Percentiles rank a stretch among this genome's conserved stretches.
phyloP scores from a whole-genome alignment of 176 grass and related monocot species.

The Carex myosuroides region DNA sequence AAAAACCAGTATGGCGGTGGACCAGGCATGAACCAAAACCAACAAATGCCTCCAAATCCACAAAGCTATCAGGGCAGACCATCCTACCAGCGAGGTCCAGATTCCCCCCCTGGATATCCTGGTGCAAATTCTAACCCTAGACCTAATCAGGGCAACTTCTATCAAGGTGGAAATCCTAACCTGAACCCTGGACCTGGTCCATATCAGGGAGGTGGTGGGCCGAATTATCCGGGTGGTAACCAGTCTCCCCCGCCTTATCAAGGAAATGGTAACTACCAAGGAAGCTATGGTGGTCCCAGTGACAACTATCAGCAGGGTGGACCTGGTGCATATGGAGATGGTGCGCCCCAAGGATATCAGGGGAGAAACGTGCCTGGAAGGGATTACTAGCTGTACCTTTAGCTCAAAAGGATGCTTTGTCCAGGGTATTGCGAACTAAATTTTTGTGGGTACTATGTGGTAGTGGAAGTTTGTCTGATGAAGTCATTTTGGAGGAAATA shows the following conservation, averaged over 20 bases:
- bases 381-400: slow-evolving; percentile 35
- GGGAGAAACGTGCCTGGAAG: slow-evolving; percentile 44
- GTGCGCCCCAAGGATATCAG: slow-evolving; percentile 10
- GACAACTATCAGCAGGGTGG: slow-evolving; percentile 16
- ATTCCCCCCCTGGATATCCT: slow-evolving; percentile 10
- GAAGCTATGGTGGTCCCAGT: slow-evolving; percentile 13
- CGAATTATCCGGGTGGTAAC: slow-evolving; percentile 29
- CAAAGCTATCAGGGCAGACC: slow-evolving; percentile 3
- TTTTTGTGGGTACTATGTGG: not conserved
- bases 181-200: slow-evolving; percentile 21
- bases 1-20: slow-evolving; percentile 45
- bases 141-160: slow-evolving; percentile 10
- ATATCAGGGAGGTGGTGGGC: slow-evolving; percentile 42
- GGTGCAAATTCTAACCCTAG: not conserved
- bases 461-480: not conserved
- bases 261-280: slow-evolving; percentile 31
- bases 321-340: slow-evolving; percentile 10
- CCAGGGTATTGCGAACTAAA: not conserved
- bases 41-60: slow-evolving; percentile 11
- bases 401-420: not conserved
- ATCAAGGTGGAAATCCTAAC: slow-evolving; percentile 37
- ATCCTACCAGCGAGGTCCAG: not conserved
- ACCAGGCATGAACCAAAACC: slow-evolving; percentile 22
- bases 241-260: slow-evolving; percentile 24
- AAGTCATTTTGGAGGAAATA: not conserved